Evolutionary conservation across 140 eudicot species (phyloP), one percentile per base, ranked within the genome.

Genomic region (Artemisia princeps): DNA sequence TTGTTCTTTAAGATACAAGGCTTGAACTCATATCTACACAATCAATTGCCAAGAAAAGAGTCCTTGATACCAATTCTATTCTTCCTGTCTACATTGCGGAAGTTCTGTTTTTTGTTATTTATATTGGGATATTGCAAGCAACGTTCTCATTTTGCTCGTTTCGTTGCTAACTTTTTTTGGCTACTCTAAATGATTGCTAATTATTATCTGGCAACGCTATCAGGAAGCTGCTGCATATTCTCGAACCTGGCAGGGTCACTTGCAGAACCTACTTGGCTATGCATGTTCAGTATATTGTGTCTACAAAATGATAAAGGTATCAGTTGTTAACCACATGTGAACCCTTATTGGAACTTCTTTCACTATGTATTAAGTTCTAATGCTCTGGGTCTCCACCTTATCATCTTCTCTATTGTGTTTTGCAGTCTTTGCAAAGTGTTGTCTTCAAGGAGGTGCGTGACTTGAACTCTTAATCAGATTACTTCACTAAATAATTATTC

Each of bases 181-280:
- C 10, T 67, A 63, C 40, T 40, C 2, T 11, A 2, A 62, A 63
- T 17, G 19, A 33, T 2, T 11, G 4, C 62, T 72, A 69, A 64
- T 1, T 22, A 28, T 20, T 13, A 17, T 54, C 55, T 42, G 70
- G 52, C 42, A 51, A 67, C 54, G 8, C 8, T 72, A 73, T 44
- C 84, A 92, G 98, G 98, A 88, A 80, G 98, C 98, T 69, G 98
- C 98, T 72, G 94, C 96, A 74, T 92, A 81, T 78, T 92, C 98
- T 69, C 84, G 96, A 77, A 92, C 96, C 45, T 92, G 98, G 98
- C 88, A 77, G 82, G 98, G 98, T 68, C 98, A 92, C 80, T 46
- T 92, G 85, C 98, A 92, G 82, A 92, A 92, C 78, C 75, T 92
- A 60, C 82, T 92, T 58, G 98, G 98, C 52, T 92, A 92, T 24